Conservation (phyloP, 2,329 filamentous ascomycete species). For the Botrytis cinerea region DNA sequence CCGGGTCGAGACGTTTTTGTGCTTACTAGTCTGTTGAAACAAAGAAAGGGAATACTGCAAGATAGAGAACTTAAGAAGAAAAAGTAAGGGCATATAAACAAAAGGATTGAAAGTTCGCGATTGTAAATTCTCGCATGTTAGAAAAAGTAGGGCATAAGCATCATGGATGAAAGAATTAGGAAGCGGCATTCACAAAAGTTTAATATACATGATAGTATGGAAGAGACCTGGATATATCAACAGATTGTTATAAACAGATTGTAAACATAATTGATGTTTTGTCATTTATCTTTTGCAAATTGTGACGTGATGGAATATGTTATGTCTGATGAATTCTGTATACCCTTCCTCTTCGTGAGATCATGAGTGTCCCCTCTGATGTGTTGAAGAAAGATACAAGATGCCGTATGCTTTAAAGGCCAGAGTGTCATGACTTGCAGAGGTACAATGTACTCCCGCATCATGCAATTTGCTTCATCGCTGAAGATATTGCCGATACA, state of each 20-base stretch:
- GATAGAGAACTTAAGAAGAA: neutral
- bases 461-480: neutral
- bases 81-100: neutral
- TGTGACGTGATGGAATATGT: neutral
- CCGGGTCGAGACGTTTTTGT: neutral
- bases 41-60: neutral
- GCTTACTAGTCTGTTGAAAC: neutral
- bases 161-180: neutral
- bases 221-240: neutral
- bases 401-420: rapidly evolving
- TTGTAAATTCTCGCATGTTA: neutral
- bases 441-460: neutral
- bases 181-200: neutral
- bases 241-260: neutral
- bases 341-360: neutral
- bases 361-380: too few relatives aligned
- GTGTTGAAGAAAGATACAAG: neutral
- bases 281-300: neutral
- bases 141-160: neutral
- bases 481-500: neutral
- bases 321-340: neutral
- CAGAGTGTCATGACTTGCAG: neutral
- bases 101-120: neutral
- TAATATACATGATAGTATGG: neutral
- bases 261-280: neutral